Base-by-base conservation (phyloP, 1,139 yeast genomes). In the Pichia sp. region DNA sequence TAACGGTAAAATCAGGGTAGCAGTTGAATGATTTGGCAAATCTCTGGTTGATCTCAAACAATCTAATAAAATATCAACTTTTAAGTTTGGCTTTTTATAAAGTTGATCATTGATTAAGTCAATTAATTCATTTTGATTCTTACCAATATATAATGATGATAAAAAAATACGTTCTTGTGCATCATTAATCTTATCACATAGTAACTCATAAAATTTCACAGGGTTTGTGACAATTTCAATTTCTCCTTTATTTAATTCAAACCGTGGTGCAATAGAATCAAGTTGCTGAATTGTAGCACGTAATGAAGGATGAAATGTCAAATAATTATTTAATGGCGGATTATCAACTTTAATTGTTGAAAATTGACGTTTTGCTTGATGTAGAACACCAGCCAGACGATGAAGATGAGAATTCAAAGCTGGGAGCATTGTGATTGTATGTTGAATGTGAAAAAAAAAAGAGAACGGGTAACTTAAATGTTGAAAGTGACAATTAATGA, bases 21-120 rank as follows among this genome's bases (percentile, higher is more conserved):
- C 97, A 11, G 95, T 78, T 45, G 92, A 84, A 38, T 71, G 67
- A 11, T 73, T 65, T 0, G 98, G 98, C 0, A 92, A 80, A 59
- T 92, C 98, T 53, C 99, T 72, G 0, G 98, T 92, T 0, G 97
- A 97, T 54, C 99, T 67, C 43, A 92, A 71, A 9, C 92, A 95
- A 65, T 92, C 99, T 5, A 92, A 74, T 44, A 92, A 69, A 30
- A 94, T 80, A 50, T 76, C 77, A 1, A 94, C 85, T 52, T 76
- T 73, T 47, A 92, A 69, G 27, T 78, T 66, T 1, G 79, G 75
- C 53, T 85, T 87, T 2, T 62, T 60, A 3, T 62, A 56, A 54
- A 92, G 65, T 0, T 96, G 92, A 4, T 65, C 61, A 16, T 73
- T 71, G 4, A 87, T 51, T 51, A 81, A 74, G n/a, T 71, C 70